Evolutionary conservation across 2,329 filamentous ascomycete species (phyloP).

Genomic region (Arthroderma uncinatum): DNA sequence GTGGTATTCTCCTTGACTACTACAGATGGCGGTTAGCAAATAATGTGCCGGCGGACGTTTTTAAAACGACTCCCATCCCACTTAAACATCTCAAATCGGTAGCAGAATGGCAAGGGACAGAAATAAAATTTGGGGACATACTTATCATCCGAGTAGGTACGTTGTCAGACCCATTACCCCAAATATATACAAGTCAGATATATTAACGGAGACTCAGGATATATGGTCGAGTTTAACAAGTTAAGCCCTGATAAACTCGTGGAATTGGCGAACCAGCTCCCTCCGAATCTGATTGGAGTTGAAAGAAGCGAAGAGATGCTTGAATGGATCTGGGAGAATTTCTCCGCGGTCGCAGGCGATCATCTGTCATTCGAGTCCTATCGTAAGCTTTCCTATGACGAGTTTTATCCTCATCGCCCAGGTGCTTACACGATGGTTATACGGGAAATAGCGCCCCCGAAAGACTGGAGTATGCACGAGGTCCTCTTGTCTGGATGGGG

Average conservation of each 20-base stretch:
- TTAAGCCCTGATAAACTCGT: constrained; percentile 8
- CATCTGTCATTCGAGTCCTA: constrained; percentile 43
- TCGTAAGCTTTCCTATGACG: constrained; percentile 11
- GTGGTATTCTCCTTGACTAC: constrained; percentile 45
- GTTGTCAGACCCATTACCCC: neutral
- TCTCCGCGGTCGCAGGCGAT: constrained; percentile 49
- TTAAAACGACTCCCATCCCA: constrained; percentile 33
- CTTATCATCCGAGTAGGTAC: constrained; percentile 39
- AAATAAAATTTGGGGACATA: constrained; percentile 42
- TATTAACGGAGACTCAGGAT: constrained; percentile 6
- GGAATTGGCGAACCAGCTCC: constrained; percentile 7
- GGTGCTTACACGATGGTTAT: neutral
- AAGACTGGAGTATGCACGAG: constrained; percentile 30
- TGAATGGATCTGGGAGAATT: constrained; percentile 50
- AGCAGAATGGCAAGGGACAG: constrained; percentile 34
- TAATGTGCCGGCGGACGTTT: constrained; percentile 31
- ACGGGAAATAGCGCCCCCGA: constrained; percentile 8
- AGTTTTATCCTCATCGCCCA: neutral
- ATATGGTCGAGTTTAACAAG: constrained; percentile 12
- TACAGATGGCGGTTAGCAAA: constrained; percentile 34
- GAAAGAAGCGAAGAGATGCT: constrained; percentile 41
- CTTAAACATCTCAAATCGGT: constrained; percentile 29
- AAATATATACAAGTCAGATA: neutral
- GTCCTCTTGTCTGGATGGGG: constrained; percentile 42
- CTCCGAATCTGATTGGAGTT: constrained; percentile 38